Percentiles rank a stretch among this genome's conserved stretches.
Conservation (phyloP, 345 rosid species). For the Acer campestre region DNA sequence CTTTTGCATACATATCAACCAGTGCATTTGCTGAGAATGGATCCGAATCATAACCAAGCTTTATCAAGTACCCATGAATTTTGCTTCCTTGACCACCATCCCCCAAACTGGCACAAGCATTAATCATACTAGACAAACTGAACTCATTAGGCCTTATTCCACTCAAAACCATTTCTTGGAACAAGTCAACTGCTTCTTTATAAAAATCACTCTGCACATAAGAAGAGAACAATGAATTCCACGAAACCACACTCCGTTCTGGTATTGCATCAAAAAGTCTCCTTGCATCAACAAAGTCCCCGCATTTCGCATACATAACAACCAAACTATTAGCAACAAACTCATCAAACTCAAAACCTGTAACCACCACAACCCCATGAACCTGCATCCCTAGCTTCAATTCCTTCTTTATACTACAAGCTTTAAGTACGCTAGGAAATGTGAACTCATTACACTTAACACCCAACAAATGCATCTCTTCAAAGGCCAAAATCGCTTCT, state of each 20-base stretch:
- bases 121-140: constrained; percentile 57
- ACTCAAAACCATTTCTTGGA: constrained; percentile 48
- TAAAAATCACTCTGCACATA: constrained; percentile 48
- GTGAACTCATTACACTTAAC: constrained; percentile 58
- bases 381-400: constrained; percentile 57
- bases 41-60: constrained; percentile 52
- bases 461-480: constrained; percentile 51
- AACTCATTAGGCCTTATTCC: constrained; percentile 62
- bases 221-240: constrained; percentile 63
- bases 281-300: constrained; percentile 47
- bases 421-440: constrained; percentile 60
- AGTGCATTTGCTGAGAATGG: constrained; percentile 60
- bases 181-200: constrained; percentile 46
- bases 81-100: constrained; percentile 47
- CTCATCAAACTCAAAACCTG: constrained; percentile 58
- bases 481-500: constrained; percentile 46
- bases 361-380: constrained; percentile 52
- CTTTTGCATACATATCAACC: constrained; percentile 73
- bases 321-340: constrained; percentile 60
- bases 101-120: constrained; percentile 54
- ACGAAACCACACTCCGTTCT: constrained; percentile 51
- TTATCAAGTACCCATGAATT: constrained; percentile 50
- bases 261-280: constrained; percentile 50
- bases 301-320: constrained; percentile 61
- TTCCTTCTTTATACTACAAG: constrained; percentile 45